Base-by-base conservation (phyloP, 495 filamentous ascomycete genomes). In the Aspergillus ostianus region DNA sequence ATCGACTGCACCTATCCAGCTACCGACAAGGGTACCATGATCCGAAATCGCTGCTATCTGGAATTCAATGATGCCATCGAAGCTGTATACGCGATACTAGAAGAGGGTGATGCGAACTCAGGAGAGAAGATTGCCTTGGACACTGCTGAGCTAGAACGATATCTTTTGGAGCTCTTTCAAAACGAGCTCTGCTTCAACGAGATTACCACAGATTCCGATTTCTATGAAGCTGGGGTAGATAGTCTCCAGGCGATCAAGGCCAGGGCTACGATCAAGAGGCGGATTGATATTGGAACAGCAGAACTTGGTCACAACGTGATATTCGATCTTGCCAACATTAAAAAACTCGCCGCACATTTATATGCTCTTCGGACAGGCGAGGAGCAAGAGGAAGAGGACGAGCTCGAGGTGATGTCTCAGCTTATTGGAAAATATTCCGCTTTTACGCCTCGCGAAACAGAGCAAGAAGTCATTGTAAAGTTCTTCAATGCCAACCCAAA, bases 181-280 rank as follows among this genome's bases (percentile, higher is more conserved):
- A 54, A 56, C 15, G 73, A 75, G 3, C 57, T 70, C 23, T 67
- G 60, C 10, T 57, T 70, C 7, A 12, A 52, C 0, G 26, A 70
- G 8, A 19, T 72, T 6, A 45, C 19, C 9, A 30, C 67, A 0
- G 69, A 74, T 3, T 68, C 72, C 0, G 80, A 85, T 57, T 72
- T 86, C 19, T 86, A 83, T 60, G 71, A 71, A 1, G 71, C 70
- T 55, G 83, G 83, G 1, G 74, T 86, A 0, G 83, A 85, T 56
- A 84, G 82, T n/a, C 60, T 82, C 20, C 82, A 82, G 47, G 72
- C 80, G 5, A 80, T 78, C 18, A 76, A 74, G 51, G 74, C 85
- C 15, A 74, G 84, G 48, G 60, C 68, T 20, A 64, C 58, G 2
- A 78, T 86, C 20, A 68, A 62, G 10, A 70, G 66, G 7, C 58